Base-by-base conservation (phyloP, 106 monocot genomes). In the Agapanthus africanus region DNA sequence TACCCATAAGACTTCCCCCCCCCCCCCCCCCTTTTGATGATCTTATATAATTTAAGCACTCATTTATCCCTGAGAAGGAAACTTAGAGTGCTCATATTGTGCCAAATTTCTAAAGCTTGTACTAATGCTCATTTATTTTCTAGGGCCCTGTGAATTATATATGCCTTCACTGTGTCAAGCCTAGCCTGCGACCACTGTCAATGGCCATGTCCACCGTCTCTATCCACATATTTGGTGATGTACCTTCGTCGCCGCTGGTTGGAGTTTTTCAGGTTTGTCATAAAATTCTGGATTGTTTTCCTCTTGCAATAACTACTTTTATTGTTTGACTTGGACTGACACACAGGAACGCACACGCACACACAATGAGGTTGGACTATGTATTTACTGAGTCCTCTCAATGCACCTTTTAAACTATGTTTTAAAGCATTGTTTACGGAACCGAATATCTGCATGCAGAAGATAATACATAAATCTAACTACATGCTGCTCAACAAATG, bases 121-220 rank as follows among this genome's bases (percentile, higher is more conserved):
- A 18, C 10, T 78, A 61, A 40, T 39, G 11, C 13, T 65, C 25
- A 39, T 65, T 39, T 10, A 47, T 35, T 34, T 33, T 68, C 3
- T 76, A 97, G 95, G 95, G 72, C 25, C 95, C 95, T 65, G 95
- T 97, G 57, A 97, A 89, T 66, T 97, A 82, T 78, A 70, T 97
- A 40, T 97, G 89, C 49, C 91, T 97, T 40, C 95, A 97, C 70
- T 92, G 82, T 54, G 84, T 97, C 31, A 84, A 84, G 39, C 95
- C 95, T 35, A 92, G 88, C 66, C 69, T 92, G 72, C 79, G 95
- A 42, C 91, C 95, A 66, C 69, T 97, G 15, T 97, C 95, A 54
- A 91, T 97, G 88, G 95, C 95, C 18, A 92, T 97, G 74, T 91
- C 95, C n/a, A 92, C 92, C 70, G 95, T 97, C 66, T 78, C 92